Conservation (phyloP, 2,329 filamentous ascomycete genomes). For the Microcyclospora tardicrescens region DNA sequence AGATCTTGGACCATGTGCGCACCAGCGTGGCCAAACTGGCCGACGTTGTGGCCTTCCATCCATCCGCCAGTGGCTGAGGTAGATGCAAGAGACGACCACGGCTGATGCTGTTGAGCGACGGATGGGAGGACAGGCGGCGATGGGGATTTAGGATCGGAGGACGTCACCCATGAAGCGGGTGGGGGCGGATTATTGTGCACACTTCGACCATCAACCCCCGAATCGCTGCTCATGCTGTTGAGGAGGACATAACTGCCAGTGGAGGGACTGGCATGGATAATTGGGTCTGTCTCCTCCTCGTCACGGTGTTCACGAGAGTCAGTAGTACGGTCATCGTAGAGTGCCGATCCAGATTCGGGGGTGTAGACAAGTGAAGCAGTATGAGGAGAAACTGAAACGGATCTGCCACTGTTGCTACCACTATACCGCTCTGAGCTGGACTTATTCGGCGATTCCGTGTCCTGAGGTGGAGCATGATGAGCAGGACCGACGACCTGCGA, state of each 20-base stretch:
- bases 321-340: no score
- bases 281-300: no score
- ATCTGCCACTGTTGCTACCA: constrained; percentile 3
- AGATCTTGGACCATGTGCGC: no score
- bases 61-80: constrained; percentile 2
- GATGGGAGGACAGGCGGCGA: constrained; percentile 3
- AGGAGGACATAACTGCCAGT: constrained; percentile 12
- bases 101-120: constrained; percentile 1
- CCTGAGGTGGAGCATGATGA: no score
- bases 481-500: no score
- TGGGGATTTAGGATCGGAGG: constrained; percentile 1
- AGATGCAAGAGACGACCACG: constrained; percentile 1
- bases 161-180: constrained; percentile 1
- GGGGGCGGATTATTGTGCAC: constrained; percentile 4
- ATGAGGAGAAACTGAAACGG: constrained; percentile 12
- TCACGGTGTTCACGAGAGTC: no score
- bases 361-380: constrained; percentile 12
- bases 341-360: constrained; percentile 3
- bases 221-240: constrained; percentile 2
- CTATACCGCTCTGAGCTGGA: not conserved
- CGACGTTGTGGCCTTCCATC: constrained; percentile 1
- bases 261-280: constrained; percentile 3
- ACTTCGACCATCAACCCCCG: not conserved
- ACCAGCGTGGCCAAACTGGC: constrained; percentile 1
- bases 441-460: no score